phyloP scores from a whole-genome alignment of 495 filamentous ascomycete genomes.

The Filosporella fistucella region DNA sequence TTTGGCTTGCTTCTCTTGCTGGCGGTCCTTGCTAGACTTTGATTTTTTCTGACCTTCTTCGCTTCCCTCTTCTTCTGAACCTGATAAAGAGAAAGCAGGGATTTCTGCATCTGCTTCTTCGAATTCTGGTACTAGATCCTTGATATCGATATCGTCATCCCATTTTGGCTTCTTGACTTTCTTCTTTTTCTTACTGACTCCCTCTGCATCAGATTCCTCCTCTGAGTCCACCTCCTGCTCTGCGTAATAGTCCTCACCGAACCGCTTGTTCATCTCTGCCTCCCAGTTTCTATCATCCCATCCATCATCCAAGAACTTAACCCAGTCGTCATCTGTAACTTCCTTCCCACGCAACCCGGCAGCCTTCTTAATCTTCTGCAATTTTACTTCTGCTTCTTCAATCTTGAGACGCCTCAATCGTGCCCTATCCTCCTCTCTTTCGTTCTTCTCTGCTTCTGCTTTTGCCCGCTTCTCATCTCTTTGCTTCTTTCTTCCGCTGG shows the following conservation, averaged over 20 bases:
- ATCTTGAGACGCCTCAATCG: conserved; percentile 81
- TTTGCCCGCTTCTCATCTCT: conserved; percentile 71
- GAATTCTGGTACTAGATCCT: conserved; percentile 85
- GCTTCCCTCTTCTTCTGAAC: conserved; percentile 32
- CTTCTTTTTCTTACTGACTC: conserved; percentile 42
- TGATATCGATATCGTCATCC: conserved; percentile 96
- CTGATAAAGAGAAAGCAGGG: conserved; percentile 49
- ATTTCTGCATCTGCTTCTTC: conserved; percentile 49
- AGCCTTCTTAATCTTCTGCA: conserved; percentile 78
- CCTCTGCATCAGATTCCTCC: conserved; percentile 27
- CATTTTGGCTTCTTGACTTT: conserved; percentile 87
- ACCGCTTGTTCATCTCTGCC: conserved; percentile 76
- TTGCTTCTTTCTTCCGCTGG: conserved; percentile 66
- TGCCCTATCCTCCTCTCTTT: conserved; percentile 76
- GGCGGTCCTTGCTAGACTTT: conserved; percentile 59
- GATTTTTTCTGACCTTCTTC: conserved; percentile 39
- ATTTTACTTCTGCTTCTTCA: conserved; percentile 78
- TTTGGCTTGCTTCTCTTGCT: conserved; percentile 61
- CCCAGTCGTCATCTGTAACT: conserved; percentile 73
- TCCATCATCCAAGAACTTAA: conserved; percentile 73
- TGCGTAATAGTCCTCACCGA: conserved; percentile 86
- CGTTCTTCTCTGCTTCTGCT: conserved; percentile 72
- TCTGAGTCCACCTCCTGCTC: conserved; percentile 47
- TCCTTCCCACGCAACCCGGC: conserved; percentile 69
- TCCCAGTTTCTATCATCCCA: conserved; percentile 90